A percentile compares a stretch with the other conserved stretches of the same genome.
Conservation (phyloP, 2,329 filamentous ascomycete genomes). For the Thermoascus crustaceus region DNA sequence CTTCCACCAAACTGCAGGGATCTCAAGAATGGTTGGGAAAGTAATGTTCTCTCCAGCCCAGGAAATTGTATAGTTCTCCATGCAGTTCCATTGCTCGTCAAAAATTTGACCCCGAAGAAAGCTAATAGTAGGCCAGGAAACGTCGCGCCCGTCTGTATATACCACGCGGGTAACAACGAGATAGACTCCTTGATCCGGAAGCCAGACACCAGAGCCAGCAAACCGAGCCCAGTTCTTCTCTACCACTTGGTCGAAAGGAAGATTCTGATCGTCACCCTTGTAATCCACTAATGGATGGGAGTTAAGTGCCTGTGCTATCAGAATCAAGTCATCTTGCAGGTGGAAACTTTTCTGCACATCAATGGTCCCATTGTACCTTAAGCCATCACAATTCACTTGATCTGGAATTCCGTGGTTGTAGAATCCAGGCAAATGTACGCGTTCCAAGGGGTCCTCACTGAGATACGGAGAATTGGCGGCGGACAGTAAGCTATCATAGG, state of each 20-base stretch:
- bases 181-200: conserved; percentile 12
- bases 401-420: conserved; percentile 2
- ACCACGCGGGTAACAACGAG: conserved; percentile 12
- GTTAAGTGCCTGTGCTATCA: conserved; percentile 10
- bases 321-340: conserved; percentile 9
- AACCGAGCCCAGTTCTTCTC: conserved; percentile 12
- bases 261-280: conserved; percentile 8
- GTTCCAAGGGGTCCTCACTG: no score
- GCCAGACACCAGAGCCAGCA: conserved; percentile 15
- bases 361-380: conserved; percentile 11
- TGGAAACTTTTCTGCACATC: conserved; percentile 11
- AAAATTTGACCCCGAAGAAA: conserved; percentile 18
- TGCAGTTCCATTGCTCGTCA: conserved; percentile 16
- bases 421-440: no score
- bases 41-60: conserved; percentile 13
- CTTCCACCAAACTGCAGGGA: conserved; percentile 13
- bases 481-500: no score
- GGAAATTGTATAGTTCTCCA: conserved; percentile 15
- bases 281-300: conserved; percentile 13
- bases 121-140: conserved; percentile 16
- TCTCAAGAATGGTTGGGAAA: conserved; percentile 16
- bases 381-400: conserved; percentile 7
- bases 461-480: no score
- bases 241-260: conserved; percentile 10
- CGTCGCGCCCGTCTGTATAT: conserved; percentile 12